Base-by-base conservation (phyloP, 1,139 yeast species). In the Yamadazyma epiphylla region DNA sequence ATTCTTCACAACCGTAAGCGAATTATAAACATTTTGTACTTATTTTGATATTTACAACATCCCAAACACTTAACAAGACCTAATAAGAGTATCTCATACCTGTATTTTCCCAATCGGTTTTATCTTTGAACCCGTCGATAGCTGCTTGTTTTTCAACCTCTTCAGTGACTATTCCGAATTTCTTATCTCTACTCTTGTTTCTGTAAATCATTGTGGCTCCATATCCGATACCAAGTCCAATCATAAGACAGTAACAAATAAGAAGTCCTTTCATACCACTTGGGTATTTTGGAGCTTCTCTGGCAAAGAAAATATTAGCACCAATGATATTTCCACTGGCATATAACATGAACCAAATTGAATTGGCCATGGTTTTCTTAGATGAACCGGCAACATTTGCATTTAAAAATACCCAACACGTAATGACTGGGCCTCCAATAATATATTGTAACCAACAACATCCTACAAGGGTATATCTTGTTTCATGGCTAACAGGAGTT, bases 391-490 rank as follows among this genome's bases (percentile, higher is more conserved):
- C 48, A 12, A 54, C 45, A 36, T 57, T 56, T 7, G 50, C 49
- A 30, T 41, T 48, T 22, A 51, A 31, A 22, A 53, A 46, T 12
- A 57, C 45, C 63, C 65, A 61, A 14, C 50, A 41, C 27, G 55
- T 36, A 29, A 59, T 55, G 20, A 58, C 55, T 10, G 61, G 62
- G 2, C 55, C 61, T 5, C 60, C 63, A 31, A 58, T 43, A 19
- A 55, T 48, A 38, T 45, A 58, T 31, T 58, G 64, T 17, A 62
- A 41, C 59, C 63, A 63, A 13, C 63, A 53, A 38, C 65, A 59
- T 7, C 64, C 49, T 2, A 51, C 58, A 13, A 53, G 35, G 5
- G 52, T 40, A 53, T 57, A 49, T 32, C 37, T 47, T 10, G 7
- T 10, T 7, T 17, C 20, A 23, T 53, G 42, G 4, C 29, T 27